Evolutionary conservation across 2,329 filamentous ascomycete genomes (phyloP).

Genomic region (Aspergillus oerlinghausenensis): DNA sequence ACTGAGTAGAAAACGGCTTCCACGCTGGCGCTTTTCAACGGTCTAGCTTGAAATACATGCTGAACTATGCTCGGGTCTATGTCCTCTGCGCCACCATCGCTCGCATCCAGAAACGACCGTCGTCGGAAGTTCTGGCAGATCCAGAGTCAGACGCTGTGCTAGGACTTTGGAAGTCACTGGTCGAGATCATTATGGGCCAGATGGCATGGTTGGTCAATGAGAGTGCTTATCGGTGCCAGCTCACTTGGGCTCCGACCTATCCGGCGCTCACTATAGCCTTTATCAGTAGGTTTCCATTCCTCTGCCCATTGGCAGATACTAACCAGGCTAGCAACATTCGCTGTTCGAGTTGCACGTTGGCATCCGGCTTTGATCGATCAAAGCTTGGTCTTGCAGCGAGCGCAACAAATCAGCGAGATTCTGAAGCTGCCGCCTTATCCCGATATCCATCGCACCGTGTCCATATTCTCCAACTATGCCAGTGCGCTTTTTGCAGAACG

Average conservation of each 20-base stretch:
- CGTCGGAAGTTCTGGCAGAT: constrained; percentile 17
- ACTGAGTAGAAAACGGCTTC: constrained; percentile 29
- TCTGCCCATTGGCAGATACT: constrained; percentile 2
- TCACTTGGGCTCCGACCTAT: constrained; percentile 33
- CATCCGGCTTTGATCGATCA: constrained; percentile 30
- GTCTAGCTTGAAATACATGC: constrained; percentile 31
- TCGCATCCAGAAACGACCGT: constrained; percentile 32
- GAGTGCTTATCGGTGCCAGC: constrained; percentile 29
- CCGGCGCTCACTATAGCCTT: constrained; percentile 33
- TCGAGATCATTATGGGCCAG: constrained; percentile 32
- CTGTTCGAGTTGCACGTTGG: constrained; percentile 31
- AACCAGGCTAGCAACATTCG: constrained; percentile 26
- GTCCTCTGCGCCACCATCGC: constrained; percentile 29
- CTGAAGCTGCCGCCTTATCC: constrained; percentile 33
- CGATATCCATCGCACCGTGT: constrained; percentile 36
- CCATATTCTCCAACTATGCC: constrained; percentile 34
- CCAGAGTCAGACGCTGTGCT: constrained; percentile 15
- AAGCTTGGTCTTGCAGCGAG: constrained; percentile 25
- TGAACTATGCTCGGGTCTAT: constrained; percentile 31
- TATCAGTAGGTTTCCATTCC: constrained; percentile 26
- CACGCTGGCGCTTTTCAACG: constrained; percentile 34
- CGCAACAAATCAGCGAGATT: constrained; percentile 30
- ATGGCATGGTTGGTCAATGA: constrained; percentile 29
- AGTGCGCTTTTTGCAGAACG: constrained; percentile 29
- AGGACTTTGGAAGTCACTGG: constrained; percentile 28